Conservation (phyloP, 1,284 basidiomycete species). For the Ceratobasidium sp. region DNA sequence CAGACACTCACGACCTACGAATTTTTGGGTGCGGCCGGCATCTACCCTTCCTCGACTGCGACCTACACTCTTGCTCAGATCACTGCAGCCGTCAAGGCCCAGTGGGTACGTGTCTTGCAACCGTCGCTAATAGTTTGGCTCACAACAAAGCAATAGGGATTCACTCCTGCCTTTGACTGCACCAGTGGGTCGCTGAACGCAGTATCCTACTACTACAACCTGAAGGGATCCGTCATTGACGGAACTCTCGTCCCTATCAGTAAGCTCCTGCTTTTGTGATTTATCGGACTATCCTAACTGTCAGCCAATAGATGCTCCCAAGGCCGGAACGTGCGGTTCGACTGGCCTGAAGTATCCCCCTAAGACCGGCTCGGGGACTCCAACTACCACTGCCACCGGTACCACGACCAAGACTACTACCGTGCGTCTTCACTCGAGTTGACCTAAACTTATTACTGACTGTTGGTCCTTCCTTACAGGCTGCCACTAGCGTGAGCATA, state of each 20-base stretch:
- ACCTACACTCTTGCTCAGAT: slow-evolving; percentile 68
- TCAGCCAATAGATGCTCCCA: slow-evolving; percentile 61
- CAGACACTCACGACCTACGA: slow-evolving; percentile 75
- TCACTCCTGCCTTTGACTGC: slow-evolving; percentile 70
- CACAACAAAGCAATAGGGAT: slow-evolving; percentile 52
- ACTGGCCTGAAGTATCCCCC: slow-evolving; percentile 72
- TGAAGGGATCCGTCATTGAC: slow-evolving; percentile 71
- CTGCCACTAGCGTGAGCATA: slow-evolving; percentile 7
- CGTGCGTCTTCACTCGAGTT: not conserved
- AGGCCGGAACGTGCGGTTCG: slow-evolving; percentile 63
- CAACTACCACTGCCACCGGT: slow-evolving; percentile 31
- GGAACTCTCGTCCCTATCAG: slow-evolving; percentile 70
- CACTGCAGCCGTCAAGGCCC: slow-evolving; percentile 65
- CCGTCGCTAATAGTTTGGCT: slow-evolving; percentile 37
- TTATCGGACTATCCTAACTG: not conserved
- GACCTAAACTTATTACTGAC: not conserved
- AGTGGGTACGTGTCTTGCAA: slow-evolving; percentile 57
- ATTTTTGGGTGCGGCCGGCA: slow-evolving; percentile 75
- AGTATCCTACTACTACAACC: slow-evolving; percentile 74
- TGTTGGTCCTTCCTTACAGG: not conserved
- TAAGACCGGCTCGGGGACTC: slow-evolving; percentile 58
- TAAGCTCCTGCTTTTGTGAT: slow-evolving; percentile 51
- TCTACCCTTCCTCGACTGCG: slow-evolving; percentile 67
- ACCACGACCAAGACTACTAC: slow-evolving; percentile 9
- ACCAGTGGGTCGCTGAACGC: slow-evolving; percentile 59